These are phyloP conservation scores for Amanita exitialis DNA, from an alignment of 768 basidiomycete species.

Conservation along the genomic window DNA sequence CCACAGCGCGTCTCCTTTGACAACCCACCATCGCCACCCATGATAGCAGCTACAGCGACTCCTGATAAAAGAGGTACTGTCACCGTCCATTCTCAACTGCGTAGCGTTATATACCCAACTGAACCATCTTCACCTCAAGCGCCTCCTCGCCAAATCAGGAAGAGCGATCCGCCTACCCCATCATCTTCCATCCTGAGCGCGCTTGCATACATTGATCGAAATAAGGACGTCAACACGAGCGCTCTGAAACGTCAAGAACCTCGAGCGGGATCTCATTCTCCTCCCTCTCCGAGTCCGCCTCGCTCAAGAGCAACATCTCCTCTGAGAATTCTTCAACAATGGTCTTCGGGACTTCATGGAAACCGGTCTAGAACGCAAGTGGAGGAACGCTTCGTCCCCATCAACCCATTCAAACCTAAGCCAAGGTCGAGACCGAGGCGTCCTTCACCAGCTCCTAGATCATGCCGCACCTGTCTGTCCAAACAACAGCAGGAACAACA, in stretches of 20 bases:
- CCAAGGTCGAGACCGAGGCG: slow-evolving; percentile 11
- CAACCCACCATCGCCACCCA: slow-evolving; percentile 1
- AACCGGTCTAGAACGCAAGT: slow-evolving; percentile 25
- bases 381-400: slow-evolving; percentile 46
- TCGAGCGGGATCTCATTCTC: slow-evolving; percentile 17
- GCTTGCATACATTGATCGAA: slow-evolving; percentile 15
- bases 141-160: slow-evolving; percentile 16
- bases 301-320: slow-evolving; percentile 52
- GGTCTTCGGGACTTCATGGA: slow-evolving; percentile 35
- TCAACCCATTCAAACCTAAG: slow-evolving; percentile 40
- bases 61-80: slow-evolving; percentile 25
- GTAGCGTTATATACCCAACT: background rate
- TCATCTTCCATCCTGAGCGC: slow-evolving; percentile 25
- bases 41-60: slow-evolving; percentile 22
- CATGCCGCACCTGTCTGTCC: slow-evolving; percentile 11
- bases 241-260: slow-evolving; percentile 8
- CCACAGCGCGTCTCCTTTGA: slow-evolving; percentile 15
- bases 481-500: slow-evolving; percentile 8
- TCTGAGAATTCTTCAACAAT: slow-evolving; percentile 45
- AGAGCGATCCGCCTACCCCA: slow-evolving; percentile 23
- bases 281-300: slow-evolving; percentile 24
- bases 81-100: background rate
- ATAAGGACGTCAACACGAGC: slow-evolving; percentile 15
- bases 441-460: background rate
- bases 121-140: slow-evolving; percentile 11